Conservation (phyloP, 225 moss, liverwort and hornwort genomes). For the Pseudoscleropodium purum region DNA sequence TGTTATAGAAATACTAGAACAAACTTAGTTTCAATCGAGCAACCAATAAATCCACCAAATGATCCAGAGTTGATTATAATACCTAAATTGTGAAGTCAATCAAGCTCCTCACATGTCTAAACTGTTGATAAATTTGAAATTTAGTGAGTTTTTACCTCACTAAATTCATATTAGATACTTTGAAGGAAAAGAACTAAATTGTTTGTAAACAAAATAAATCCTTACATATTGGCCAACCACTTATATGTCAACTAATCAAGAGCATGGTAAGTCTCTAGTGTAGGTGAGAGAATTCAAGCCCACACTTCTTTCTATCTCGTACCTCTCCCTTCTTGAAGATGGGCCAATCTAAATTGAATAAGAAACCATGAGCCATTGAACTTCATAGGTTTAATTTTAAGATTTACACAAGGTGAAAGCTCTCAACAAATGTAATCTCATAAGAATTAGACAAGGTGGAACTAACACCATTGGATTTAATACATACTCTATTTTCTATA, state of each 20-base stretch:
- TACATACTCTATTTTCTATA: background rate
- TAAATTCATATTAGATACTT: background rate
- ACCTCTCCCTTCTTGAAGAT: fast-evolving
- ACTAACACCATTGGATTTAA: background rate
- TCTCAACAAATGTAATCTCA: background rate
- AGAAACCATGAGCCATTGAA: background rate
- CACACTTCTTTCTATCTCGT: background rate
- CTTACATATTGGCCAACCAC: background rate
- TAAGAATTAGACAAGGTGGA: background rate
- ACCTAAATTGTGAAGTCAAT: background rate
- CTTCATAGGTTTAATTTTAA: background rate
- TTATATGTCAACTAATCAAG: background rate
- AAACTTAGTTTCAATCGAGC: background rate
- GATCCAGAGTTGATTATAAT: fast-evolving
- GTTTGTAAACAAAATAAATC: background rate
- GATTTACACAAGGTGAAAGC: background rate
- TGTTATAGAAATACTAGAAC: background rate
- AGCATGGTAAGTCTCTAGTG: fast-evolving
- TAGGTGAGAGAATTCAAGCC: background rate
- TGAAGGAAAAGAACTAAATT: background rate
- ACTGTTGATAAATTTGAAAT: no score
- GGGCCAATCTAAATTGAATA: background rate
- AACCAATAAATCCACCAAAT: background rate
- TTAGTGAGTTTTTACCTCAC: background rate
- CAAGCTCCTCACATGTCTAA: background rate